Conservation (phyloP, 176 grass and related monocot species). For the Lolium multiflorum region DNA sequence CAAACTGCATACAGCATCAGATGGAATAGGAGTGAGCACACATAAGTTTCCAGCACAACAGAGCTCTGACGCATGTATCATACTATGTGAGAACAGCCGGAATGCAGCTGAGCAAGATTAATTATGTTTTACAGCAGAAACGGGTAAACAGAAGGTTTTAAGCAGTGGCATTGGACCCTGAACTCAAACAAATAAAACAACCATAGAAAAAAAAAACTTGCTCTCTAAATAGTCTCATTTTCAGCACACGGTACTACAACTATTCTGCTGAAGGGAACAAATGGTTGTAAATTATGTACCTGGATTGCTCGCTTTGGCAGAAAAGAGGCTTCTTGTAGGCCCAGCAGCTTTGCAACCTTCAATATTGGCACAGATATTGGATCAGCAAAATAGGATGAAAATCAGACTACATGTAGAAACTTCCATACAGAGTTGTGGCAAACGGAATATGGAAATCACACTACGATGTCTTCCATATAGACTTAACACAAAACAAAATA, state of each 20-base stretch:
- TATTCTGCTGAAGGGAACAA: conserved; percentile 16
- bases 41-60: background rate
- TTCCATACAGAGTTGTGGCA: no score
- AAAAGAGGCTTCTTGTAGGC: conserved; percentile 71
- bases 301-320: conserved; percentile 94
- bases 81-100: background rate
- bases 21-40: background rate
- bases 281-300: conserved; percentile 56
- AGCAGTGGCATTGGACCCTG: background rate
- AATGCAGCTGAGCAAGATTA: conserved; percentile 12
- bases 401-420: no score
- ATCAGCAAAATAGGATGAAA: conserved; percentile 27
- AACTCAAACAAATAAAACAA: background rate
- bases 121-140: conserved; percentile 1
- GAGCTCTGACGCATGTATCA: no score
- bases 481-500: conserved; percentile 12
- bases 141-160: background rate
- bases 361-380: conserved; percentile 13
- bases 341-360: conserved; percentile 82
- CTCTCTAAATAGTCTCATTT: background rate
- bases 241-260: background rate
- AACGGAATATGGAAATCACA: background rate
- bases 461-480: background rate
- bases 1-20: conserved; percentile 55
- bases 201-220: background rate